Percentiles rank a stretch among this genome's conserved stretches.
Evolutionary conservation across 805 yeast genomes (phyloP).

Genomic region (Yamadazyma nakazawae): DNA sequence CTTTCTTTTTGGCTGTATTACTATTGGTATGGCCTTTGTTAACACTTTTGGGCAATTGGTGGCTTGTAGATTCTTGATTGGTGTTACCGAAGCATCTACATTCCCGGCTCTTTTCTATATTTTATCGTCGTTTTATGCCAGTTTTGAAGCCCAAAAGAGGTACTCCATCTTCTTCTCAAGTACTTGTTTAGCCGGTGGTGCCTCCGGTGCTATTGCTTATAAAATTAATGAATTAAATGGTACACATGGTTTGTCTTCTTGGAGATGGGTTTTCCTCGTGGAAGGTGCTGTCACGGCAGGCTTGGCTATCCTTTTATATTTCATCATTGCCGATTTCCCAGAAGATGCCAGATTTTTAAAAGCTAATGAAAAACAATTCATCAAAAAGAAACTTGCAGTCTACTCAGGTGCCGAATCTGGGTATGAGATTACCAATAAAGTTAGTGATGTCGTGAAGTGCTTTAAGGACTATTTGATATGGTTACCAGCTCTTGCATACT

Average conservation of each 20-base stretch:
- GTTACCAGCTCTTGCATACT: slow-evolving; percentile 58
- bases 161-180: slow-evolving; percentile 68
- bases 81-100: slow-evolving; percentile 66
- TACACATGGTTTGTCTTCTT: slow-evolving; percentile 37
- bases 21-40: slow-evolving; percentile 65
- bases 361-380: slow-evolving; percentile 49
- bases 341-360: slow-evolving; percentile 55
- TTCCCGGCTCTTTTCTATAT: slow-evolving; percentile 76
- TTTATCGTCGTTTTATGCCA: slow-evolving; percentile 61
- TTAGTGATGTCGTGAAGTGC: slow-evolving; percentile 43
- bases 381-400: slow-evolving; percentile 55
- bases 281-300: slow-evolving; percentile 42
- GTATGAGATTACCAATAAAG: slow-evolving; percentile 45
- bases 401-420: slow-evolving; percentile 40
- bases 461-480: slow-evolving; percentile 61
- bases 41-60: slow-evolving; percentile 55
- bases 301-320: slow-evolving; percentile 36
- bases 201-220: slow-evolving; percentile 71
- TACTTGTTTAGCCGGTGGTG: slow-evolving; percentile 75
- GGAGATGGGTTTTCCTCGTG: slow-evolving; percentile 53
- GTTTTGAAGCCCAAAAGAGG: slow-evolving; percentile 64
- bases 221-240: slow-evolving; percentile 55
- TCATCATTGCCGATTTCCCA: slow-evolving; percentile 67
- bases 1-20: slow-evolving; percentile 58
- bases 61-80: slow-evolving; percentile 63